These are phyloP conservation scores for Rhodotorula kratochvilovae DNA, from an alignment of 768 basidiomycete genomes.

Conservation along the genomic window DNA sequence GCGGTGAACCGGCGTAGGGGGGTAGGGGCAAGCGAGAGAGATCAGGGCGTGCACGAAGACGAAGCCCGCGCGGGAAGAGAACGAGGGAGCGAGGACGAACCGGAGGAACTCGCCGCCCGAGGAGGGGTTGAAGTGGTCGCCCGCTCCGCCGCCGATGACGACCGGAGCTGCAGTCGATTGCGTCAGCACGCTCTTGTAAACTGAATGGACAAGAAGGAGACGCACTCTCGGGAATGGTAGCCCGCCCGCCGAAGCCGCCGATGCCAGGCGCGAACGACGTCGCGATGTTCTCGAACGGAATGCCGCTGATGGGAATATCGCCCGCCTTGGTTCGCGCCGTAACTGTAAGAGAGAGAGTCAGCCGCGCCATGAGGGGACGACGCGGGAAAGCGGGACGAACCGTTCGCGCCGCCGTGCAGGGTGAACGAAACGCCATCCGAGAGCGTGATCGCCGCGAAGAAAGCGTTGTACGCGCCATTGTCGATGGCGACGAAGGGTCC, in stretches of 20 bases:
- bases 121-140: conserved; percentile 15
- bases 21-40: background rate
- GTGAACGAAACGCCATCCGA: conserved; percentile 51
- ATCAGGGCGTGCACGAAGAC: too few species aligned
- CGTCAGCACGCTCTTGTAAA: too few species aligned
- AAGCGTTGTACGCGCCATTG: conserved; percentile 55
- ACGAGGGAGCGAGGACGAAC: background rate
- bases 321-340: conserved; percentile 53
- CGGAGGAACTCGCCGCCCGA: conserved; percentile 22
- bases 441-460: conserved; percentile 62
- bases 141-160: conserved; percentile 23
- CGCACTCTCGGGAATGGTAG: conserved; percentile 48
- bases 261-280: conserved; percentile 61
- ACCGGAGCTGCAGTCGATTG: conserved; percentile 6
- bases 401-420: conserved; percentile 46
- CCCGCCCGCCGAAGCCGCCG: conserved; percentile 49
- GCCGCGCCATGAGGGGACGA: too few species aligned
- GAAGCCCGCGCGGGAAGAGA: too few species aligned
- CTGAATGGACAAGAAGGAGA: background rate
- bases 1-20: too few species aligned
- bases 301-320: conserved; percentile 61
- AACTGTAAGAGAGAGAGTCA: background rate
- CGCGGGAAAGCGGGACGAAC: background rate
- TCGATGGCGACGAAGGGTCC: conserved; percentile 58
- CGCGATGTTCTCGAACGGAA: conserved; percentile 58